Evolutionary conservation across 768 basidiomycete species (phyloP).

Genomic region (Collybia mongolica): DNA sequence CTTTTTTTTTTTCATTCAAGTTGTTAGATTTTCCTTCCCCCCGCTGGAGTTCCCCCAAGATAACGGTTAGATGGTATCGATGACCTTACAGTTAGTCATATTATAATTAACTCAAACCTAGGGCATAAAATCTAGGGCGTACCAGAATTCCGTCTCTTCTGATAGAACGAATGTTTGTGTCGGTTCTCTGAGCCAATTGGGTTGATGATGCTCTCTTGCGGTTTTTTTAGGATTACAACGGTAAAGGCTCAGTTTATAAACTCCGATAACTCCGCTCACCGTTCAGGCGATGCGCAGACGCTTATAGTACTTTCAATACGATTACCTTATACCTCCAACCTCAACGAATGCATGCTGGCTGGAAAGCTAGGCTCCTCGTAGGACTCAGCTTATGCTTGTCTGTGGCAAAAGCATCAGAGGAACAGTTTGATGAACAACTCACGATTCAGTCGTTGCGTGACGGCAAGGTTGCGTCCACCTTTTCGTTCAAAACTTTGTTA

Average conservation of each 20-base stretch:
- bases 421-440: conserved; percentile 50
- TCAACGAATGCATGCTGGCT: conserved; percentile 16
- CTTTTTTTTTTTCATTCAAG: too few relatives aligned
- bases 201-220: too few relatives aligned
- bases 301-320: not conserved
- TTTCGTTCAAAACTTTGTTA: conserved; percentile 73
- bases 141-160: too few relatives aligned
- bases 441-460: conserved; percentile 60
- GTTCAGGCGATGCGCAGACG: not conserved
- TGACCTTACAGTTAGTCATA: too few relatives aligned
- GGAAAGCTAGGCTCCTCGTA: conserved; percentile 14
- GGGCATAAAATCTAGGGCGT: too few relatives aligned
- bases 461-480: conserved; percentile 78
- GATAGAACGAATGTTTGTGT: too few relatives aligned
- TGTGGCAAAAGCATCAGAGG: conserved; percentile 16
- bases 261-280: conserved; percentile 1
- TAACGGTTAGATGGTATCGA: too few relatives aligned
- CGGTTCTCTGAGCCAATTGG: too few relatives aligned
- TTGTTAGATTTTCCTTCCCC: too few relatives aligned
- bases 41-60: too few relatives aligned
- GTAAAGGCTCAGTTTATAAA: not conserved
- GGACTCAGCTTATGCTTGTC: conserved; percentile 6
- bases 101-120: too few relatives aligned
- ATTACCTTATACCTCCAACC: not conserved
- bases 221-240: too few relatives aligned